Base-by-base conservation (phyloP, 345 rosid species). In the Syzygium jambos region DNA sequence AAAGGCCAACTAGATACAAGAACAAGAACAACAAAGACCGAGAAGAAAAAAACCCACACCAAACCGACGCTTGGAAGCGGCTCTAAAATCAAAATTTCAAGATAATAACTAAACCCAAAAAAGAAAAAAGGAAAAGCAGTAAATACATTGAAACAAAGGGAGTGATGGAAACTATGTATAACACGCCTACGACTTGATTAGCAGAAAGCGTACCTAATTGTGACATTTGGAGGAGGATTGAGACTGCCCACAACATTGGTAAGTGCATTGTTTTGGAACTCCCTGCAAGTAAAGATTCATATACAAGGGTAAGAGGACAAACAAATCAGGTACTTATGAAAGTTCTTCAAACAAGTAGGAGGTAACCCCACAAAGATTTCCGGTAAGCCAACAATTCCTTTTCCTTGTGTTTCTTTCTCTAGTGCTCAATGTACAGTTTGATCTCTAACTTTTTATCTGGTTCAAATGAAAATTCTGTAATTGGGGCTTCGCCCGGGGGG, bases 211-310 rank as follows among this genome's bases (percentile, higher is more conserved):
- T 88, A 95, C 96, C 89, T 86, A 59, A 95, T 25, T 86, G 90
- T 92, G 84, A 93, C 94, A 84, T 93, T 94, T 25, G 88, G 59
- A 30, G 96, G 95, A 80, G 93, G 94, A 87, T 82, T 88, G 78
- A 93, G 87, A 85, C 61, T 52, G 84, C 92, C 92, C 63, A 91
- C 88, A 87, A 92, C 87, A 87, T 92, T 89, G 65, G 91, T 61
- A 86, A 95, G 93, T 46, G 55, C 86, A 91, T 95, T 95, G 87
- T 89, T 86, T 89, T 88, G 89, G 56, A 94, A 89, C 89, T 95
- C 92, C 89, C 98, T 95, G 91, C 91, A 46, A 53, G 56, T 23
- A 46, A 49, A 25, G 63, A 84, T 54, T 30, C 51, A 84, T 22
- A 80, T 11, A 55, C 84, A 83, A 65, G 51, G 51, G 87, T 57